A percentile compares a stretch with the other conserved stretches of the same genome.
These are phyloP conservation scores for Remersonia thermophila DNA, from an alignment of 2,329 filamentous ascomycete genomes.

Conservation along the genomic window DNA sequence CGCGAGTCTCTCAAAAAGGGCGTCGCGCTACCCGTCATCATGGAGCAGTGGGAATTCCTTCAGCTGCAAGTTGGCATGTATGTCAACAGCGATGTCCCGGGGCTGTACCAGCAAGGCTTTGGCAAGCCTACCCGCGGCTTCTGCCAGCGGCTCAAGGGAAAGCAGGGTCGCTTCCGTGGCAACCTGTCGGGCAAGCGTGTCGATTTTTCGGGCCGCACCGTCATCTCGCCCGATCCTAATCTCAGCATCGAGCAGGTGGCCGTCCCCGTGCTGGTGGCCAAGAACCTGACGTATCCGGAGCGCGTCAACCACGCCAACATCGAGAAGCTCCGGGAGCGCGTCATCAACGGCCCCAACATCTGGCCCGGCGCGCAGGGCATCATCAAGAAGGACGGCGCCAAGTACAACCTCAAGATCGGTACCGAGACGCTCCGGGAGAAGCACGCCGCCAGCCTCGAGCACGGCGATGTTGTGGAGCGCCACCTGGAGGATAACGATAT, in stretches of 20 bases:
- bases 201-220: conserved; percentile 92
- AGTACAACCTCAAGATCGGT: conserved; percentile 63
- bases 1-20: conserved; percentile 72
- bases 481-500: conserved; percentile 93
- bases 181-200: conserved; percentile 97
- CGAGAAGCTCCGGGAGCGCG: conserved; percentile 61
- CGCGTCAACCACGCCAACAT: conserved; percentile 76
- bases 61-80: conserved; percentile 95
- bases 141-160: conserved; percentile 90
- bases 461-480: conserved; percentile 84
- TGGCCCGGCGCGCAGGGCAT: conserved; percentile 86
- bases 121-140: conserved; percentile 87
- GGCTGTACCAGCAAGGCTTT: conserved; percentile 75
- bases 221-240: conserved; percentile 96
- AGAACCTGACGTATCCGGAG: conserved; percentile 92
- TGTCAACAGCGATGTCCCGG: conserved; percentile 92
- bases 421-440: conserved; percentile 41
- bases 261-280: conserved; percentile 81
- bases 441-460: conserved; percentile 60
- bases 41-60: conserved; percentile 97
- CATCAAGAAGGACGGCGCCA: conserved; percentile 57
- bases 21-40: conserved; percentile 74
- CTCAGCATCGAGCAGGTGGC: conserved; percentile 87
- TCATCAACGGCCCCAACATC: conserved; percentile 61
- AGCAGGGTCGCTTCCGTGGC: conserved; percentile 92